phyloP scores from a whole-genome alignment of 2,329 filamentous ascomycete species.

The Apiospora saccharicola region DNA sequence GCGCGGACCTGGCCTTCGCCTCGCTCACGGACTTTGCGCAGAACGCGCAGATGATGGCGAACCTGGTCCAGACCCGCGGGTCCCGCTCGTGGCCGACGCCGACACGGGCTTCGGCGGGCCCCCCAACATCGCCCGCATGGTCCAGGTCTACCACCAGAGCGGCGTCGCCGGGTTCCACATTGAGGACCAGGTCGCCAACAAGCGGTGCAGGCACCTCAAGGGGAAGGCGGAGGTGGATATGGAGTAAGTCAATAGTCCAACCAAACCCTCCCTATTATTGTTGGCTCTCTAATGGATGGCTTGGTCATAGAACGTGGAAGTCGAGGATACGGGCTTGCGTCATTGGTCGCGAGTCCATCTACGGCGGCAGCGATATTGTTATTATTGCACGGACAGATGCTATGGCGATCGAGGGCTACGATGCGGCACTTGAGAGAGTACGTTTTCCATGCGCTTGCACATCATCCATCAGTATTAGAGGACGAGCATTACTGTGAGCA shows the following conservation, averaged over 20 bases:
- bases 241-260: conserved; percentile 33
- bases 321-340: conserved; percentile 26
- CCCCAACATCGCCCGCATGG: conserved; percentile 59
- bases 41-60: conserved; percentile 71
- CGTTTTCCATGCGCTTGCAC: too few relatives aligned
- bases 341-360: conserved; percentile 44
- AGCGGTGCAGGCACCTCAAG: conserved; percentile 49
- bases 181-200: conserved; percentile 46
- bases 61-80: conserved; percentile 58
- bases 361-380: conserved; percentile 56
- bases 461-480: not conserved
- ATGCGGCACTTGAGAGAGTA: conserved; percentile 24
- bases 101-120: conserved; percentile 65
- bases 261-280: not conserved
- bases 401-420: conserved; percentile 23
- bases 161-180: conserved; percentile 43
- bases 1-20: conserved; percentile 69
- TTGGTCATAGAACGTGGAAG: conserved; percentile 26
- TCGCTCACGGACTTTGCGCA: conserved; percentile 68
- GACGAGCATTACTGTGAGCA: not conserved
- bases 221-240: conserved; percentile 46
- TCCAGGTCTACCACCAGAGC: conserved; percentile 40
- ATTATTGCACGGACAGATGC: conserved; percentile 64
- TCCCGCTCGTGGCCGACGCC: conserved; percentile 68
- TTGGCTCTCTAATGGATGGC: not conserved